Conservation (phyloP, 345 rosid genomes). For the Cochlearia excelsa region DNA sequence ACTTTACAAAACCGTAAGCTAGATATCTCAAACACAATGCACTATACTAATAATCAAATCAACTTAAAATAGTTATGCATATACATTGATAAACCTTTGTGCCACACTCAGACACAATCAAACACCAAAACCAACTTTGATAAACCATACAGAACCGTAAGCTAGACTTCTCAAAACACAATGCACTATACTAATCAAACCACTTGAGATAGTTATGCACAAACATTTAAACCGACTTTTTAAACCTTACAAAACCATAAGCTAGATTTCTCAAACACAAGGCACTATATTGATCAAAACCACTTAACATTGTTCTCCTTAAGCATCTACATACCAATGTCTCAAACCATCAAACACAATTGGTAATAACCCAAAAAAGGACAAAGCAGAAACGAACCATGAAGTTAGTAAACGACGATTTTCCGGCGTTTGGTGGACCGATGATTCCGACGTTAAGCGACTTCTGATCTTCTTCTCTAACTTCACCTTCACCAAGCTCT, state of each 20-base stretch:
- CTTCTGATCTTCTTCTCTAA: conserved; percentile 91
- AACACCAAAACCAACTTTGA: conserved; percentile 8
- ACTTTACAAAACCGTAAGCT: no score
- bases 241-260: no score
- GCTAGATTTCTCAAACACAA: no score
- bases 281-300: no score
- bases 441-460: conserved; percentile 86
- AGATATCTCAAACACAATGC: no score
- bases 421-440: conserved; percentile 96
- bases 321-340: background rate
- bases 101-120: background rate
- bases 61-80: no score
- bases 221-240: no score
- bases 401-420: conserved; percentile 78
- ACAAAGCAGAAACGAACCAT: conserved; percentile 48
- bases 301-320: background rate
- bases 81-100: no score
- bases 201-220: background rate
- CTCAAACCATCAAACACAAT: conserved; percentile 3
- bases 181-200: background rate
- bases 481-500: conserved; percentile 54
- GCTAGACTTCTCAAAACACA: background rate
- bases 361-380: background rate
- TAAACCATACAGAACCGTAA: background rate
- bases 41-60: background rate